Percentiles rank a stretch among this genome's conserved stretches.
Evolutionary conservation across 1,139 yeast species (phyloP).

Genomic region (Lodderomyces orthopsilosis): DNA sequence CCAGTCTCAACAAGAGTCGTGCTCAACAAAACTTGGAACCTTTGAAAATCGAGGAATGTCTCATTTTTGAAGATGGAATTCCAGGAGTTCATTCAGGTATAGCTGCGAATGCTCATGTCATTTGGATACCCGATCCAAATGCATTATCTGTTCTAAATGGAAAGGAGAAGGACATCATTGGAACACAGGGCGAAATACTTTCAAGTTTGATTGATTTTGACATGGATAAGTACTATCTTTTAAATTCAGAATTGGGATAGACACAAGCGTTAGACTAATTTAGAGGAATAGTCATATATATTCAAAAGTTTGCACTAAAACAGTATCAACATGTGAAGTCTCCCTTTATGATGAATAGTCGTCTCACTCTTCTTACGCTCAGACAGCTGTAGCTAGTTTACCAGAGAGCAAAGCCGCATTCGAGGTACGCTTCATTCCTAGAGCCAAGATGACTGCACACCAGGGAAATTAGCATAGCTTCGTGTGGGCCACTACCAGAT

Average conservation of each 20-base stretch:
- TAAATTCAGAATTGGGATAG: neutral
- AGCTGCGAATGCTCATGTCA: conserved; percentile 79
- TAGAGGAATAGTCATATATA: no score
- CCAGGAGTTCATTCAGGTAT: conserved; percentile 83
- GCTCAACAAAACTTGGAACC: conserved; percentile 32
- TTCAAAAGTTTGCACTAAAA: no score
- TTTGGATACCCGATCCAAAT: conserved; percentile 88
- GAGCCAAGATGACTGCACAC: no score
- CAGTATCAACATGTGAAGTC: no score
- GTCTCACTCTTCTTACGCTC: no score
- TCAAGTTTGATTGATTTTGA: conserved; percentile 55
- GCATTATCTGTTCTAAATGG: conserved; percentile 54
- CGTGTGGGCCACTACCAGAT: no score
- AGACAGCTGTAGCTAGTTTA: no score
- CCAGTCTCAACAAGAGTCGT: conserved; percentile 55
- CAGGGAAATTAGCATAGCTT: no score
- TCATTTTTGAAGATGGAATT: conserved; percentile 91
- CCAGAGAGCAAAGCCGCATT: no score
- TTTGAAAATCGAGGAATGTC: conserved; percentile 70
- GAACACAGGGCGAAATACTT: conserved; percentile 52
- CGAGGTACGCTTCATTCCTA: no score
- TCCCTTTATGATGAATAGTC: no score
- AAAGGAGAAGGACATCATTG: conserved; percentile 45
- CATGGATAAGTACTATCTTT: conserved; percentile 40
- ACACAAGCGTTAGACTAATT: no score